Evolutionary conservation across 1,284 basidiomycete genomes (phyloP), one percentile per base, ranked within the genome.

Genomic region (Ganoderma resinaceum): DNA sequence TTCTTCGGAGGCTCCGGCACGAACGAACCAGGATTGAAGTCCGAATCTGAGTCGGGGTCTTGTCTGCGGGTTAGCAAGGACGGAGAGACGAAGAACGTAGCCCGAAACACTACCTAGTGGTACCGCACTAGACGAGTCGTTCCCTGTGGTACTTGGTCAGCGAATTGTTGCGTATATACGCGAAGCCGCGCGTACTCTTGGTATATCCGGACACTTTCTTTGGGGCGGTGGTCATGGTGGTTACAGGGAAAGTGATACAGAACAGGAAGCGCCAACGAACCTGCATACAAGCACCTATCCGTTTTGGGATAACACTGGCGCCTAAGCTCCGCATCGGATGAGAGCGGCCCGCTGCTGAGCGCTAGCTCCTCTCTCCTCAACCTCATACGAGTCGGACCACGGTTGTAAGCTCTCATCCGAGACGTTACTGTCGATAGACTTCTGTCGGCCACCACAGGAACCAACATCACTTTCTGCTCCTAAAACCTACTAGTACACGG

Each of bases 1-100:
- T 72, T 75, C 52, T 69, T 68, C 0, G 55, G 52, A n/a, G 70
- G 67, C 26, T 69, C 66, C 29, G 69, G 66, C 1, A 63, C 46
- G 40, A 43, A 76, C 3, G 67, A 29, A 1, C 74, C 70, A 3
- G 75, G 75, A 55, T 75, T 76, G 37, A 76, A 76, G 49, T 76
- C 75, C 0, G 75, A 70, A 62, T 76, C 75, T 0, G 74, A 74
- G 62, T 76, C 75, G 18, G 60, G 58, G 18, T 74, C 75, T 76
- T 35, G 18, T 43, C 18, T 33, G 16, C 11, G 20, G 20, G 42
- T 62, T 11, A 62, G 61, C 42, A 35, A 61, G 38, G 20, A 43
- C 8, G 7, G 61, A 18, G 49, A 18, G 35, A 52, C 61, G 38
- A 49, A 2, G 7, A 52, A 5, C 23, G 43, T 5, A 31, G 12